Evolutionary conservation across 1,139 yeast species (phyloP), one percentile per base, ranked within the genome.

Genomic region (Yamadazyma pseudoaaseri): DNA sequence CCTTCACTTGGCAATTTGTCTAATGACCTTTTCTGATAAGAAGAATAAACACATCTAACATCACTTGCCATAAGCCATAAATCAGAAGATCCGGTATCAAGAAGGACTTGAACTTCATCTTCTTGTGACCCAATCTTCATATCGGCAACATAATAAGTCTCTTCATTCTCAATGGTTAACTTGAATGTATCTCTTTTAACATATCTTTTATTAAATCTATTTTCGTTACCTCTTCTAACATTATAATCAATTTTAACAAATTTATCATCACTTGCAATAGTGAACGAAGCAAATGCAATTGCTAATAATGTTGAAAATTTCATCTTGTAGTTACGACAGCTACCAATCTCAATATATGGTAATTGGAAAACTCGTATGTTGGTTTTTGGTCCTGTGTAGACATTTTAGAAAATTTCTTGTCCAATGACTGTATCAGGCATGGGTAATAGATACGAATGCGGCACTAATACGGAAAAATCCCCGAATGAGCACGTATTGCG

Each of bases 31-130:
- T 22, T 22, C 25, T 10, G 6, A 11, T 22, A 11, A 6, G 20
- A 7, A 18, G 20, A 18, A n/a, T 25, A 6, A 14, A n/a, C 13
- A 13, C 27, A 30, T 17, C 9, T 9, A 13, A 16, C 30, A 22
- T 27, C 21, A 4, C 17, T 11, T 4, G 11, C 31, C 20, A 22
- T 16, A 9, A 31, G 24, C 74, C 73, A 69, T 45, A 25, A 12
- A 14, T 31, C 35, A 5, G 35, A 20, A 15, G 30, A 26, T n/a
- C 29, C 34, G 6, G 30, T 31, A 20, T 31, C 34, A 6, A 31
- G 12, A 4, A 30, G 5, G 3, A 30, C 17, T 20, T 25, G 22
- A 13, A 58, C 56, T 24, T 48, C 33, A 32, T 63, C 59, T 14
- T 47, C 32, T 22, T 31, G 9, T 9, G 31, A 28, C 9, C 35